These are phyloP conservation scores for Morella rubra DNA, from an alignment of 306 rosid genomes.

Conservation along the genomic window DNA sequence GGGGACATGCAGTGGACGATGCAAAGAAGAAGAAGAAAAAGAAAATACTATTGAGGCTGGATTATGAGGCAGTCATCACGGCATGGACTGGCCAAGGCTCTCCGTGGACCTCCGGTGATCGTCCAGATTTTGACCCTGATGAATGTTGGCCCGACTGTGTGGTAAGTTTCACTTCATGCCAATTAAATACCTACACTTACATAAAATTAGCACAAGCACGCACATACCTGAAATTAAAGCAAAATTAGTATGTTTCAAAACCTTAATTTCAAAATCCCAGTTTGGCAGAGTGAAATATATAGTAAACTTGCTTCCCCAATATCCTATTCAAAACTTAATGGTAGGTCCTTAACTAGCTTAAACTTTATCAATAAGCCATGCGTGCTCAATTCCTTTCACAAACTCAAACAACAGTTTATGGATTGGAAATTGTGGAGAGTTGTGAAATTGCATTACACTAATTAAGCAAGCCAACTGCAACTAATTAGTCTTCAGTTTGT, in stretches of 20 bases:
- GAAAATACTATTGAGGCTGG: constrained; percentile 60
- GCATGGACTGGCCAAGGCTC: constrained; percentile 75
- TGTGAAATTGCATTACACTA: too few relatives aligned
- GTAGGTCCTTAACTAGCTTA: not conserved
- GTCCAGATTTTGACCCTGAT: constrained; percentile 57
- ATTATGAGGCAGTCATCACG: constrained; percentile 70
- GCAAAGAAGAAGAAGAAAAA: constrained; percentile 27
- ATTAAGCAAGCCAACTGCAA: too few relatives aligned
- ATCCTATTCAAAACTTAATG: too few relatives aligned
- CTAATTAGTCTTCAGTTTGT: too few relatives aligned
- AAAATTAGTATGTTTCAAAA: not conserved
- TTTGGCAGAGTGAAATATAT: not conserved
- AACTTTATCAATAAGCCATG: not conserved
- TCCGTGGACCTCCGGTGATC: constrained; percentile 70
- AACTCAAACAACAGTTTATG: not conserved
- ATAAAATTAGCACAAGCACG: too few relatives aligned
- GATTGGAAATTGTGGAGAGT: too few relatives aligned
- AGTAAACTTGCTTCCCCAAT: too few relatives aligned
- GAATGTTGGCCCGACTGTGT: constrained; percentile 50
- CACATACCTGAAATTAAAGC: too few relatives aligned
- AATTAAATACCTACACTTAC: not conserved
- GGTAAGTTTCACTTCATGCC: constrained; percentile 38
- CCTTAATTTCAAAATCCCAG: not conserved
- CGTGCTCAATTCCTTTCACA: not conserved
- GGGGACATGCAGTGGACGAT: constrained; percentile 18